Base-by-base conservation (phyloP, 106 monocot species). In the Agapanthus africanus region DNA sequence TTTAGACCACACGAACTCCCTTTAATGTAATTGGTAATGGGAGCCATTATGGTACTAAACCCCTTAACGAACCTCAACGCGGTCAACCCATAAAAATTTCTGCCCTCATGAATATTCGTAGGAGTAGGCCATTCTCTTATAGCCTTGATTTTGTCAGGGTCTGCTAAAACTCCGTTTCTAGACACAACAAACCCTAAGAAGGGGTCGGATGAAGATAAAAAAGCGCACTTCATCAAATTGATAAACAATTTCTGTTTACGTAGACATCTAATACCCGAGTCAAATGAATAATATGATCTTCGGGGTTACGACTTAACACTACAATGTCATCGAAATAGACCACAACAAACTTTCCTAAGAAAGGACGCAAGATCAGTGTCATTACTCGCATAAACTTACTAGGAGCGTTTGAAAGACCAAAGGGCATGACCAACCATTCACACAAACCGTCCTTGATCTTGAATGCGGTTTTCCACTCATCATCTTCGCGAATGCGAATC, bases 31-130 rank as follows among this genome's bases (percentile, higher is more conserved):
- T n/a, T n/a, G n/a, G n/a, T n/a, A n/a, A n/a, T n/a, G n/a, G n/a
- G n/a, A n/a, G n/a, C n/a, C n/a, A n/a, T 67, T 41, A 27, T 62
- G 7, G 52, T 37, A 54, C 27, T 65, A 31, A 74, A 74, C 1
- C 18, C 10, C 2, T 2, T 26, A 41, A 74, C 54, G 25, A 59
- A 74, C 5, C 41, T 16, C 0, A 74, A 74, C 0, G 21, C 19
- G 4, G 41, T 40, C 32, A 67, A 19, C 5, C 52, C 32, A 34
- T 67, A 39, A 23, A 67, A 67, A 11, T 32, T 59, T 27, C 42
- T 7, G 21, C 56, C 22, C 32, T 74, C 57, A 33, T 40, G n/a
- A 23, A n/a, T n/a, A n/a, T n/a, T 39, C 31, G 0, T 25, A n/a
- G 18, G 51, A 38, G 1, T 32, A 18, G 25, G 68, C 68, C 75